Evolutionary conservation across 2,329 filamentous ascomycete species (phyloP).

Genomic region (Colletotrichum orbiculare): DNA sequence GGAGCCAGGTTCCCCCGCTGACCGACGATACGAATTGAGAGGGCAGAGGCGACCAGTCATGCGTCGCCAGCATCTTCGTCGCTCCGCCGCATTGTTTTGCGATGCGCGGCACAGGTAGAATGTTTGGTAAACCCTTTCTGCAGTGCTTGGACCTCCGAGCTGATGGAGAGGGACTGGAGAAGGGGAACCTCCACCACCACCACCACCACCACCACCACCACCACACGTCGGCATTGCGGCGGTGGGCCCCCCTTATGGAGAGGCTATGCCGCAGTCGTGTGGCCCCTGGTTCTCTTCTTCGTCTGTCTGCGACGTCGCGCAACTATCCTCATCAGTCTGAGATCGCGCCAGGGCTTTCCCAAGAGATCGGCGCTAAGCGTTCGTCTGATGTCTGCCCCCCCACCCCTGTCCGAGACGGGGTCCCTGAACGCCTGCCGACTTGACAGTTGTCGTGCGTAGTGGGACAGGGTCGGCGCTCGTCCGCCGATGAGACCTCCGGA

Average conservation of each 20-base stretch:
- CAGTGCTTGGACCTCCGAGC: constrained; percentile 19
- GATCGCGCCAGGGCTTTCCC: constrained; percentile 24
- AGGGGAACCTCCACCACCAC: neutral
- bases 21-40: constrained; percentile 1
- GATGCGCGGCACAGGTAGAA: constrained; percentile 7
- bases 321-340: constrained; percentile 5
- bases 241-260: constrained; percentile 17
- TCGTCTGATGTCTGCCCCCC: constrained; percentile 27
- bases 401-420: constrained; percentile 27
- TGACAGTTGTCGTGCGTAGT: constrained; percentile 3
- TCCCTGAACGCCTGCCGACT: constrained; percentile 24
- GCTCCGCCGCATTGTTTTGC: constrained; percentile 32
- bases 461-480: constrained; percentile 29
- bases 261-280: constrained; percentile 19
- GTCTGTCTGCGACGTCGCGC: constrained; percentile 33
- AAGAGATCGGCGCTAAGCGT: constrained; percentile 31
- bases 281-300: constrained; percentile 11
- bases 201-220: neutral
- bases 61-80: neutral
- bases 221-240: constrained; percentile 26
- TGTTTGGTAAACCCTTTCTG: constrained; percentile 3
- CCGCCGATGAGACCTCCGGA: constrained; percentile 3
- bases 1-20: constrained; percentile 20
- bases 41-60: constrained; percentile 19
- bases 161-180: neutral